phyloP scores from a whole-genome alignment of 2,329 filamentous ascomycete genomes.

The Monilinia fructigena region DNA sequence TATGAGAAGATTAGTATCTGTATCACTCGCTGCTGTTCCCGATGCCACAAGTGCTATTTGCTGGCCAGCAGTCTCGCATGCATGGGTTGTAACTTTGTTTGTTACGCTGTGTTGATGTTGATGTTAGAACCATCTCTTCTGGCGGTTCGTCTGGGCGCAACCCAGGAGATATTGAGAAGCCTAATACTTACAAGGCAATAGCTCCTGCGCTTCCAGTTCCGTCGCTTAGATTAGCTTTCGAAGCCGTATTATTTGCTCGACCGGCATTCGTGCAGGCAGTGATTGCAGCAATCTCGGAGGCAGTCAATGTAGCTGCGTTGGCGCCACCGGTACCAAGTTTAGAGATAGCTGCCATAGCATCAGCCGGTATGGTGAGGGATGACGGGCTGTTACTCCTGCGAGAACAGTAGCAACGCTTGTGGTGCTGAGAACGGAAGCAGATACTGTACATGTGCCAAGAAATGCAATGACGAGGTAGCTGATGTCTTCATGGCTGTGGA shows the following conservation, averaged over 20 bases:
- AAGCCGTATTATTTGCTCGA: conserved; percentile 31
- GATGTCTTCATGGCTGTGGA: conserved; percentile 25
- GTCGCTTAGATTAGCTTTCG: conserved; percentile 27
- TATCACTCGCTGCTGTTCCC: conserved; percentile 26
- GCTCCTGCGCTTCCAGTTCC: conserved; percentile 29
- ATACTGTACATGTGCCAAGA: conserved; percentile 18
- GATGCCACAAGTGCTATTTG: conserved; percentile 27
- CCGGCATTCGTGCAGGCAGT: conserved; percentile 25
- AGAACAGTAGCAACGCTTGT: conserved; percentile 33
- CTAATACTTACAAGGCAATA: conserved; percentile 30
- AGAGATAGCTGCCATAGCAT: conserved; percentile 32
- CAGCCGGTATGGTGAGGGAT: conserved; percentile 29
- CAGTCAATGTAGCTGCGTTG: conserved; percentile 25
- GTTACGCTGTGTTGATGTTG: conserved; percentile 26
- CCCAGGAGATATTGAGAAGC: background rate
- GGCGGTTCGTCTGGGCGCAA: background rate
- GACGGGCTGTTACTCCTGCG: conserved; percentile 25
- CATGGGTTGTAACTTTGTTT: conserved; percentile 32
- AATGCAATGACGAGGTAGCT: conserved; percentile 23
- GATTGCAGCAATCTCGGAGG: conserved; percentile 30
- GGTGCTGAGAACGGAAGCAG: conserved; percentile 30
- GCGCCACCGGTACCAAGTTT: conserved; percentile 32
- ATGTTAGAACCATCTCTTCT: background rate
- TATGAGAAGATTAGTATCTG: conserved; percentile 31
- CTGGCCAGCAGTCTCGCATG: conserved; percentile 30